phyloP scores from a whole-genome alignment of 2,329 filamentous ascomycete genomes.

The Scedosporium dehoogii region DNA sequence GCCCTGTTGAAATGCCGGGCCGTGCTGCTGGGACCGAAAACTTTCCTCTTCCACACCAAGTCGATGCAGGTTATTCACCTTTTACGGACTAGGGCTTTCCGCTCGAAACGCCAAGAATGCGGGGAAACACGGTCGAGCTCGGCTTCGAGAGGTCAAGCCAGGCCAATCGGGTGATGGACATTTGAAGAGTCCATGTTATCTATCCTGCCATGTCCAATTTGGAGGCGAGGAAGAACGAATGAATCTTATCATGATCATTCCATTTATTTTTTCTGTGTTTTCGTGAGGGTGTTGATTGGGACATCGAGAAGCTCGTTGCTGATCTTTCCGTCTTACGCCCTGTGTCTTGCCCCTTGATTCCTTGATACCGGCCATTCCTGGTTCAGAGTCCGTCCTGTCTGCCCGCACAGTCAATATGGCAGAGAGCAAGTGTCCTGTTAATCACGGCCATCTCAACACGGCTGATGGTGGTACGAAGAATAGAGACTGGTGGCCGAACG shows the following conservation, averaged over 20 bases:
- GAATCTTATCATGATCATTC: no score
- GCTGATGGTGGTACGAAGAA: conserved; percentile 58
- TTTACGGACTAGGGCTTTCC: neutral
- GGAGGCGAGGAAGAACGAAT: no score
- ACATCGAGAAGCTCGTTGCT: no score
- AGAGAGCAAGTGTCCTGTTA: conserved; percentile 21
- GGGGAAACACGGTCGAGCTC: neutral
- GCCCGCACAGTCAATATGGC: neutral
- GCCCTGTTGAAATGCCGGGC: neutral
- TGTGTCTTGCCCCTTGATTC: neutral
- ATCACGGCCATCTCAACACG: conserved; percentile 23
- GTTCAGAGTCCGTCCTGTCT: neutral
- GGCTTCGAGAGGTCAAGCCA: neutral
- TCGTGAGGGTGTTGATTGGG: no score
- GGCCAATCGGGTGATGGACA: no score
- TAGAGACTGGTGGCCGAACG: conserved; percentile 65
- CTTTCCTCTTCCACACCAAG: neutral
- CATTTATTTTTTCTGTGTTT: no score
- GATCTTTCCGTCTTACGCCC: neutral
- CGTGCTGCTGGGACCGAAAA: neutral
- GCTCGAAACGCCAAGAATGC: neutral
- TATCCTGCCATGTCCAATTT: no score
- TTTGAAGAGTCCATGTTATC: no score
- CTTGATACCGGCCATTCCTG: neutral
- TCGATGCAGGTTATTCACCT: neutral